These are phyloP conservation scores for Rutstroemia sp. DNA, from an alignment of 2,329 filamentous ascomycete genomes.

Conservation along the genomic window DNA sequence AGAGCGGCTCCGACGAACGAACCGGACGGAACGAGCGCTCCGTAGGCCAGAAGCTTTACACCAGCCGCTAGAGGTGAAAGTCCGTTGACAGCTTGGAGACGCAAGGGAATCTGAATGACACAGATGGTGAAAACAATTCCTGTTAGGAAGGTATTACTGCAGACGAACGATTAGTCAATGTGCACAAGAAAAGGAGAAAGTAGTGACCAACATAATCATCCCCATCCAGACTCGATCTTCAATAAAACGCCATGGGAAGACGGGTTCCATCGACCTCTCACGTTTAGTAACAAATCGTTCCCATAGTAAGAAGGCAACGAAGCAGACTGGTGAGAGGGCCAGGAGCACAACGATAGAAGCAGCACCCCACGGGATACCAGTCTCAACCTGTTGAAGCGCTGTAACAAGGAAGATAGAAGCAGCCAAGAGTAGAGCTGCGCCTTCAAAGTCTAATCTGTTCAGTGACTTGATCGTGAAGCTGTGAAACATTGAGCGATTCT, in stretches of 20 bases:
- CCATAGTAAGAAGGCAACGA: not conserved
- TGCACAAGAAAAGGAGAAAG: not conserved
- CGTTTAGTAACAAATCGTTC: not conserved
- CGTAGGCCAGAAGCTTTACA: not conserved
- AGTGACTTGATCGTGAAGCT: not conserved
- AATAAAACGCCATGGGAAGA: conserved; percentile 3
- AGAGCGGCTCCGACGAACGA: not conserved
- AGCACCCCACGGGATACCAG: not conserved
- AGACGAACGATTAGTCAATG: not conserved
- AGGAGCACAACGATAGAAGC: not conserved
- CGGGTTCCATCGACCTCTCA: not conserved
- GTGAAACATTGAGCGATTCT: not conserved
- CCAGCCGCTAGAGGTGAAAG: not conserved
- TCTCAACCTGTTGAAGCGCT: not conserved
- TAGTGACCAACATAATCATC: not conserved
- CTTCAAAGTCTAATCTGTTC: not conserved
- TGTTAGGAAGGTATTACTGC: not conserved
- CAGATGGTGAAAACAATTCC: not conserved
- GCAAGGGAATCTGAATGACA: not conserved
- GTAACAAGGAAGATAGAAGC: not conserved
- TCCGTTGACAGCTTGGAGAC: not conserved
- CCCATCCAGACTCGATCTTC: conserved; percentile 1
- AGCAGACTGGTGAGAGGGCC: not conserved
- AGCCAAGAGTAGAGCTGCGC: not conserved
- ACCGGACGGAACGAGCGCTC: not conserved